Base-by-base conservation (phyloP, 1,139 yeast species). In the Saccharomycopsis hybrid region DNA sequence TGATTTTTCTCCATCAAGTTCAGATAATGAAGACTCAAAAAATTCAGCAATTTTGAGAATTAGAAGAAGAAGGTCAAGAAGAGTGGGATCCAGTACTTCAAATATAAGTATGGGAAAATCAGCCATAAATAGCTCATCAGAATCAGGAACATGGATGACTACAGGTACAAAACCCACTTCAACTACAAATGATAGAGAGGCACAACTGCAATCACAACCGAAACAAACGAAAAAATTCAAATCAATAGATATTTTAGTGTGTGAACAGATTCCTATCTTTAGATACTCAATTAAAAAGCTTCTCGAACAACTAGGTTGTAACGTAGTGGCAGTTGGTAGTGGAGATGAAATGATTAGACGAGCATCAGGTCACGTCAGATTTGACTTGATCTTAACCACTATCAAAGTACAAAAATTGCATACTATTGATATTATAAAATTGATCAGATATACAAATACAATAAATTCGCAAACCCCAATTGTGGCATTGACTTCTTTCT, bases 211-310 rank as follows among this genome's bases (percentile, higher is more conserved):
- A n/a, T n/a, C n/a, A n/a, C n/a, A n/a, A n/a, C 28, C 25, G 43
- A 13, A n/a, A 38, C 31, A n/a, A 36, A 4, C 56, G 1, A 54
- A 57, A 13, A 47, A 36, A 27, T 41, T 41, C 9, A 41, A 31
- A 36, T 41, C 44, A 4, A 37, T 38, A 11, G 41, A 41, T 30
- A 36, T 43, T 40, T 68, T 90, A 46, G 73, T 88, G 33, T 89
- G 96, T 66, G 96, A 89, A 60, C 89, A 94, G 2, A 86, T 86
- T 54, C 92, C 96, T 0, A 84, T 84, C 48, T 83, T 86, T 55
- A 68, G 95, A 45, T 88, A 80, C 61, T 75, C 86, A 9, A 75
- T 84, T 41, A 77, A 80, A 46, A 77, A 76, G 53, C 72, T 83
- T 58, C 68, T 92, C 53, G 88, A 82, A 54, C 73, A 76, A 50